These are phyloP conservation scores for Fusarium veterinarium DNA, from an alignment of 2,329 filamentous ascomycete species.

Conservation along the genomic window DNA sequence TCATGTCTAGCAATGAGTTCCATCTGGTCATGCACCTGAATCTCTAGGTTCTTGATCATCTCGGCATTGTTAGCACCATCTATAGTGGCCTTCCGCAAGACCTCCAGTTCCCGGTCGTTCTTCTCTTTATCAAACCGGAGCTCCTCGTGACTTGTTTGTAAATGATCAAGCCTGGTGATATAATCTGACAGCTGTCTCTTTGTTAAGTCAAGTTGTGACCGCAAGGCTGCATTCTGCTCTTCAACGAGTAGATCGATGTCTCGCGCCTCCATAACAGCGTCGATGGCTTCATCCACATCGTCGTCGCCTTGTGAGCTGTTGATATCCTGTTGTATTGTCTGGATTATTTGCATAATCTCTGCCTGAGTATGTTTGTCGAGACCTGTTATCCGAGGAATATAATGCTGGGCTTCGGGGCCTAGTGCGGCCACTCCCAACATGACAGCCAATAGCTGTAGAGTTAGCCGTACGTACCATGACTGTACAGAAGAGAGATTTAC, in stretches of 20 bases:
- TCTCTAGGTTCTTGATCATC: constrained; percentile 65
- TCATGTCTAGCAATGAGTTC: constrained; percentile 74
- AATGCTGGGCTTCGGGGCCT: constrained; percentile 66
- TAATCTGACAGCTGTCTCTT: constrained; percentile 70
- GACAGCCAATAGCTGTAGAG: constrained; percentile 67
- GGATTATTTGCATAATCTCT: constrained; percentile 59
- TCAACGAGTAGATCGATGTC: constrained; percentile 69
- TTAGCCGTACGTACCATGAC: background rate
- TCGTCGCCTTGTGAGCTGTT: constrained; percentile 52
- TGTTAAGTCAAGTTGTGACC: constrained; percentile 63
- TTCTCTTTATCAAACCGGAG: constrained; percentile 72
- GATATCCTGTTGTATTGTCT: constrained; percentile 55
- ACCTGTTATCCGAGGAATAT: constrained; percentile 59
- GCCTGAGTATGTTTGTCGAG: constrained; percentile 58
- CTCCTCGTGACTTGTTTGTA: constrained; percentile 73
- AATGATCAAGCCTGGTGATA: constrained; percentile 68
- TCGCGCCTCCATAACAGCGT: constrained; percentile 56
- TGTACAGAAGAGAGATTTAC: constrained; percentile 45
- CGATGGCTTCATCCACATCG: constrained; percentile 54
- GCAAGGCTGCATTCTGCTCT: constrained; percentile 63
- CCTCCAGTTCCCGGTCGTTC: constrained; percentile 64
- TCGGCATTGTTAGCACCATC: constrained; percentile 64
- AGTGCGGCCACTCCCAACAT: constrained; percentile 71
- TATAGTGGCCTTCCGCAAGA: constrained; percentile 61
- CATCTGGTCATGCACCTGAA: constrained; percentile 73